Evolutionary conservation across 805 yeast species (phyloP), one percentile per base, ranked within the genome.

Genomic region (Teunomyces cretensis): DNA sequence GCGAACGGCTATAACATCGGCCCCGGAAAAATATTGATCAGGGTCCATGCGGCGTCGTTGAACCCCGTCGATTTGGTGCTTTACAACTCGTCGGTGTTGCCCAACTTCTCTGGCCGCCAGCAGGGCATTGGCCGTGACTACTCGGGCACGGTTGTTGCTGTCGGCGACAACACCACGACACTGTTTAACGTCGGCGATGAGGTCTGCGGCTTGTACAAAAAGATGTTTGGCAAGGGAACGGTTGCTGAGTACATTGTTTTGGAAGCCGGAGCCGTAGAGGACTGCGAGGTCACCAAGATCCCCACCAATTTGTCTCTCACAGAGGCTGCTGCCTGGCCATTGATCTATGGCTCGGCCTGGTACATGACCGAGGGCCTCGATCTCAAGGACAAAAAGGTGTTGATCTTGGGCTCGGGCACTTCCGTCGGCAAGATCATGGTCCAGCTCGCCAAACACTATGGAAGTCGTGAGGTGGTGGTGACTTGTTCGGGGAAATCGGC

Each of bases 371-470:
- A 60, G 9, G 42, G 47, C 22, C 58, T 59, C 3, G 68, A 64
- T 26, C 63, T 77, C 15, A 68, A 66, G 30, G 68, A 70, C 11
- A 68, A 69, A 8, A 76, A 72, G 47, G 77, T 85, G 3, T 68
- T 86, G 39, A 74, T 88, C 15, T 67, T 86, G 39, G 96, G 96
- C 30, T 92, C 86, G 19, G 83, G 86, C 6, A 81, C 95, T 1
- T 65, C 83, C 11, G 90, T 84, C 9, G 90, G 91, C 16, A 58
- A 73, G 26, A 73, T 70, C 48, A 70, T 75, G 4, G 67, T 80
- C 27, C 88, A 83, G 60, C 60, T 86, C 30, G 79, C 84, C 9
- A 82, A 78, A 58, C 61, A 73, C 31, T 50, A 56, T 37, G 63
- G 71, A 2, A 78, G 80, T 8, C 64, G 65, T 16, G 72, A 73